Conservation (phyloP, 192 early-diverging fungal species). For the Backusella tarrabulga region DNA sequence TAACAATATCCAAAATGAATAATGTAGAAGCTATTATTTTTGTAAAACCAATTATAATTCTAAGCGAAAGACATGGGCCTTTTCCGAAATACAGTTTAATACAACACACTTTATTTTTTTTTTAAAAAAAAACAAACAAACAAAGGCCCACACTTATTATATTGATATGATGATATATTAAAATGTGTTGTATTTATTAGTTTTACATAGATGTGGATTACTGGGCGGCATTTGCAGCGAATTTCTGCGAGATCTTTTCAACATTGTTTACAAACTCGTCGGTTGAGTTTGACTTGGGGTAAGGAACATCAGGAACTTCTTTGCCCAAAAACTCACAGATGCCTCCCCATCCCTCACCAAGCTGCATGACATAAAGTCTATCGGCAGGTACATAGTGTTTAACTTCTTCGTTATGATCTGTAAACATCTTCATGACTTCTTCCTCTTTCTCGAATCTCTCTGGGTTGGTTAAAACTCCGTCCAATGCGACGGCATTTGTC, state of each 20-base stretch:
- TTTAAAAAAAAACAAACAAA: too few relatives aligned
- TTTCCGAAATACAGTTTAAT: too few relatives aligned
- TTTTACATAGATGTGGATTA: background rate
- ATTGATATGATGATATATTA: too few relatives aligned
- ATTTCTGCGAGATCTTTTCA: background rate
- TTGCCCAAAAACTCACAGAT: background rate
- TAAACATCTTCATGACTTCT: background rate
- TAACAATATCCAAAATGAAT: background rate
- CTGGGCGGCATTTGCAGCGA: background rate
- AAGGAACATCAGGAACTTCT: slow-evolving; percentile 10
- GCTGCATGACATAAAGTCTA: background rate
- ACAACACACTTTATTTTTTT: too few relatives aligned
- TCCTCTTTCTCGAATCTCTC: background rate
- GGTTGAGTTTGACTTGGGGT: slow-evolving; percentile 3
- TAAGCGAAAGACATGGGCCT: too few relatives aligned
- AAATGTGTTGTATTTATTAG: background rate
- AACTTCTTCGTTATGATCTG: slow-evolving; percentile 10
- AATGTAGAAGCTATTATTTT: too few relatives aligned
- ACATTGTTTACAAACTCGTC: background rate
- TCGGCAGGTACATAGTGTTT: background rate
- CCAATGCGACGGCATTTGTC: background rate
- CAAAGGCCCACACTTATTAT: too few relatives aligned
- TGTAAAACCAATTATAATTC: too few relatives aligned
- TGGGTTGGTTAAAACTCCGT: background rate
- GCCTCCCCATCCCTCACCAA: slow-evolving; percentile 14